Percentiles rank a stretch among this genome's conserved stretches.
Conservation (phyloP, 495 filamentous ascomycete species). For the Darksidea phi region DNA sequence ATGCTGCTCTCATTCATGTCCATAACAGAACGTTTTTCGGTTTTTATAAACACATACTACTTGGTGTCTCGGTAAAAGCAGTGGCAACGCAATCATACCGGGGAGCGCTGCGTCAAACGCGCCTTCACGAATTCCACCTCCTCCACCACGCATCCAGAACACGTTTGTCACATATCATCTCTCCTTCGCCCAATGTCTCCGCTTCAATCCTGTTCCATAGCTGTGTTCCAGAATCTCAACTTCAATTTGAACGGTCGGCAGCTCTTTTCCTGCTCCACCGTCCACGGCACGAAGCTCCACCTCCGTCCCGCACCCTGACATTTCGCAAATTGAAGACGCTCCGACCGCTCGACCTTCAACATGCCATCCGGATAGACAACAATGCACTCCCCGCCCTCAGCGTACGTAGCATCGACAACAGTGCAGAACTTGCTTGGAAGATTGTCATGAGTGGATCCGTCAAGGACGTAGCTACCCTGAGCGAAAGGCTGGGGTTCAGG, state of each 20-base stretch:
- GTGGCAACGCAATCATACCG: background rate
- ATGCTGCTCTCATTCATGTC: too few species aligned
- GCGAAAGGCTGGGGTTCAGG: conserved; percentile 15
- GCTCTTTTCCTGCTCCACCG: background rate
- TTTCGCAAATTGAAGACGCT: conserved; percentile 3
- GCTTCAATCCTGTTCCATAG: background rate
- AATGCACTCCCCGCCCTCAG: background rate
- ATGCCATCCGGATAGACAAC: conserved; percentile 9
- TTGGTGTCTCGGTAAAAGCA: background rate
- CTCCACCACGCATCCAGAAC: too few species aligned
- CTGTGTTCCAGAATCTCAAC: conserved; percentile 1
- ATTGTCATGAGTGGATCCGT: conserved; percentile 1
- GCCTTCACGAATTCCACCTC: too few species aligned
- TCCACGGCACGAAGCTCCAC: conserved; percentile 24
- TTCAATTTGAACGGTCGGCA: background rate
- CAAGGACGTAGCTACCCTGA: conserved; percentile 7
- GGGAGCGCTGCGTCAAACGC: too few species aligned
- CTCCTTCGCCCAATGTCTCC: background rate
- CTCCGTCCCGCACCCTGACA: conserved; percentile 2
- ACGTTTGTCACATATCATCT: too few species aligned
- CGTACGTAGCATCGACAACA: background rate
- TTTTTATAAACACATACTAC: too few species aligned
- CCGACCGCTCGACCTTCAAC: background rate
- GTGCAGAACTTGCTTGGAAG: conserved; percentile 1
- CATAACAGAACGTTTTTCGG: too few species aligned